Evolutionary conservation across 768 basidiomycete genomes (phyloP).

Genomic region (Mycena amicta): DNA sequence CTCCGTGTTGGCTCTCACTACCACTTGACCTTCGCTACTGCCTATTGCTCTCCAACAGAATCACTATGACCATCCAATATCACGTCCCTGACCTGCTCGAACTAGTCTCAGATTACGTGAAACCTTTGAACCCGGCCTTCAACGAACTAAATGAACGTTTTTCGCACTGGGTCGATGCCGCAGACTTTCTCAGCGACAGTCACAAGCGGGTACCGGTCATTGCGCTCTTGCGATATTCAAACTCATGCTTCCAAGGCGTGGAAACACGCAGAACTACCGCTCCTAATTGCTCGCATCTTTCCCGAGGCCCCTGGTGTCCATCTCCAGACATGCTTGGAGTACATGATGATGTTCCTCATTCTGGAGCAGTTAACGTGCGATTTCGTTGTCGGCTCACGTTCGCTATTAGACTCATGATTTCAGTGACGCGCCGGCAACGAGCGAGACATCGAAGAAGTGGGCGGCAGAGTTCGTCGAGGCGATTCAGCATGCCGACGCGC

Average conservation of each 20-base stretch:
- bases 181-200: conserved; percentile 16
- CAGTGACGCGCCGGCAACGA: conserved; percentile 21
- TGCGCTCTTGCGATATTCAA: background rate
- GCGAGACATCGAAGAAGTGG: conserved; percentile 15
- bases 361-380: conserved; percentile 26
- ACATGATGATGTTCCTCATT: conserved; percentile 26
- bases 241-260: conserved; percentile 15
- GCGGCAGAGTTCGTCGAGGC: conserved; percentile 18
- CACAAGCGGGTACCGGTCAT: conserved; percentile 19
- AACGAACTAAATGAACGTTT: conserved; percentile 20
- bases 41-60: background rate
- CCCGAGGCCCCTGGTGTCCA: conserved; percentile 21
- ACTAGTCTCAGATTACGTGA: conserved; percentile 14
- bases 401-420: background rate
- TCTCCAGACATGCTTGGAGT: conserved; percentile 22
- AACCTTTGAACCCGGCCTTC: conserved; percentile 20
- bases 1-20: background rate
- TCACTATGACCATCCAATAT: conserved; percentile 10
- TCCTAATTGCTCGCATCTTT: conserved; percentile 23
- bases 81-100: conserved; percentile 16
- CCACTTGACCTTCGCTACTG: background rate
- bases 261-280: conserved; percentile 26
- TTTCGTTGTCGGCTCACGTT: background rate
- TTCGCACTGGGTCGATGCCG: conserved; percentile 22
- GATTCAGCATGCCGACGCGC: conserved; percentile 8